Base-by-base conservation (phyloP, 1,284 basidiomycete genomes). In the Sanghuangporus baumii region DNA sequence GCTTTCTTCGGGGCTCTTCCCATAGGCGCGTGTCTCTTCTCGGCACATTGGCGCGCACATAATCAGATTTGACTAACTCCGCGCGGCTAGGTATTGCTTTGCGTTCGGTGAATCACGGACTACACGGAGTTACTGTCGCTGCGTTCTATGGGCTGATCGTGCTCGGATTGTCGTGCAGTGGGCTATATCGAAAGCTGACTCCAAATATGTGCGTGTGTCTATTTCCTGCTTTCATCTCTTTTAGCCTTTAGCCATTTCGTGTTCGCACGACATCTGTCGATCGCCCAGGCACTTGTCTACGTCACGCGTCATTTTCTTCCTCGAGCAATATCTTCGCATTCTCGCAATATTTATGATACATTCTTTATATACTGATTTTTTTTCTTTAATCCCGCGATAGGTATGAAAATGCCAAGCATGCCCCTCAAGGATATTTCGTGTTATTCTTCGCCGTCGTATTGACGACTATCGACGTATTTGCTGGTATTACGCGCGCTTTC, bases 1-100 rank as follows among this genome's bases (percentile, higher is more conserved):
- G 89, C 90, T 8, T 93, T 91, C 74, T 91, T 93, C 68, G 79
- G 85, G 12, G 82, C 86, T 18, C 79, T 93, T 20, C 91, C 92
- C 16, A 77, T 85, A 58, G 86, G 92, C 93, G 71, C 70, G 80
- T 70, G 50, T 69, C 57, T 63, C 61, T 52, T 55, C 12, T 23
- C 31, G 34, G 46, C 57, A 55, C 58, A 40, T 50, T 41, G 26
- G 54, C 38, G 26, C 18, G 55, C 55, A 51, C 23, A 47, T 23
- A 36, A 31, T 20, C 40, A 55, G 55, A 55, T 47, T 57, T 54
- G 57, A 60, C 52, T 43, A 52, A 18, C 54, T n/a, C 59, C 61
- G 20, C 52, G 47, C 37, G 51, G 9, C 71, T 46, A 93, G 92
- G 83, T 37, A 90, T 94, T 67, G 83, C 85, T 2, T 77, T 94